phyloP scores from a whole-genome alignment of 2,329 filamentous ascomycete species.

The Purpureocillium takamizusanense region DNA sequence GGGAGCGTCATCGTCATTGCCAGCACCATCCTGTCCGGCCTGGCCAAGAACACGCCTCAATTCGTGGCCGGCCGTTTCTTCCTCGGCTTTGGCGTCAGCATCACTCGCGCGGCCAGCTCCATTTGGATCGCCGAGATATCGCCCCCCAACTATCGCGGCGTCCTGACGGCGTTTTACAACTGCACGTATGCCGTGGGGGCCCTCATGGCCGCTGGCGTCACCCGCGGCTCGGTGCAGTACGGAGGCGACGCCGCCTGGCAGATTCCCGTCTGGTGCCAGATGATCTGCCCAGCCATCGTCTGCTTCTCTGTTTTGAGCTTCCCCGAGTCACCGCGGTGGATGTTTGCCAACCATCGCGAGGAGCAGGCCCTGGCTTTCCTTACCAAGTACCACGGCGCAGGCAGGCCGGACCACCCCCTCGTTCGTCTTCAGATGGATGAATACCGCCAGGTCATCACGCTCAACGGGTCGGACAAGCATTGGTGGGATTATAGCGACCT shows the following conservation, averaged over 20 bases:
- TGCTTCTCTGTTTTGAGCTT: slow-evolving; percentile 18
- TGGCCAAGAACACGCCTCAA: slow-evolving; percentile 25
- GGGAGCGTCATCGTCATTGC: slow-evolving; percentile 32
- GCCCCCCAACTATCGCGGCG: slow-evolving; percentile 35
- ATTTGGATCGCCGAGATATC: slow-evolving; percentile 38
- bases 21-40: slow-evolving; percentile 33
- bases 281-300: slow-evolving; percentile 27
- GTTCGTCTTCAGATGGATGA: slow-evolving; percentile 30
- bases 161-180: slow-evolving; percentile 47
- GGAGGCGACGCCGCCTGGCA: slow-evolving; percentile 25
- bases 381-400: slow-evolving; percentile 26
- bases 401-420: slow-evolving; percentile 26
- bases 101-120: slow-evolving; percentile 35
- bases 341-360: slow-evolving; percentile 24
- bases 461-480: slow-evolving; percentile 26
- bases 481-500: slow-evolving; percentile 32
- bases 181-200: slow-evolving; percentile 36
- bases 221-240: slow-evolving; percentile 28
- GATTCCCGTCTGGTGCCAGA: slow-evolving; percentile 30
- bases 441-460: slow-evolving; percentile 17
- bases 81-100: slow-evolving; percentile 46
- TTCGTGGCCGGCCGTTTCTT: slow-evolving; percentile 50
- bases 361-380: slow-evolving; percentile 27
- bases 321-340: slow-evolving; percentile 30
- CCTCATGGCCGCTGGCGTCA: slow-evolving; percentile 36